Conservation (phyloP, 805 yeast genomes). For the Sporopachydermia quercuum region DNA sequence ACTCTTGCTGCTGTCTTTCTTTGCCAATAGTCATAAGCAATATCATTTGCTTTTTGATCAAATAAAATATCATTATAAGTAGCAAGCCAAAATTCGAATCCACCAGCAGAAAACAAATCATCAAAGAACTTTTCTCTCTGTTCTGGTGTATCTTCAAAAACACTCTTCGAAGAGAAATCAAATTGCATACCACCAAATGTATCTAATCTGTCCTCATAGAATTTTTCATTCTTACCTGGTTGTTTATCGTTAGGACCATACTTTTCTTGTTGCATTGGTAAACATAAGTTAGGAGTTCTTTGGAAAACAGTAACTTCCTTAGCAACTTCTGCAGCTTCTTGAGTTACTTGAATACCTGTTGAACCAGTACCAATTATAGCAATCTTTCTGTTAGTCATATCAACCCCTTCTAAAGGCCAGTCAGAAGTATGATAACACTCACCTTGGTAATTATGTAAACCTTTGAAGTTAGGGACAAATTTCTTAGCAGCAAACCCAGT, state of each 20-base stretch:
- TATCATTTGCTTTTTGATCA: constrained; percentile 8
- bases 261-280: constrained; percentile 10
- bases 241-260: not conserved
- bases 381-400: constrained; percentile 7
- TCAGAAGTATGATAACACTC: constrained; percentile 8
- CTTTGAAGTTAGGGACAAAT: constrained; percentile 7
- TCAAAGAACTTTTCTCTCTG: constrained; percentile 8
- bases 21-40: constrained; percentile 10
- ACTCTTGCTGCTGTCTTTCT: constrained; percentile 7
- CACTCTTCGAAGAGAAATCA: constrained; percentile 1
- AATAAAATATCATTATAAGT: constrained; percentile 8
- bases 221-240: not conserved
- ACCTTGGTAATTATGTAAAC: constrained; percentile 9
- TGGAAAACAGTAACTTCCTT: constrained; percentile 10
- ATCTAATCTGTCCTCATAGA: constrained; percentile 3
- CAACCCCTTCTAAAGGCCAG: constrained; percentile 10
- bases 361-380: constrained; percentile 14
- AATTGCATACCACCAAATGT: constrained; percentile 6
- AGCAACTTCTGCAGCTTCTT: constrained; percentile 9
- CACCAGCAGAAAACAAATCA: constrained; percentile 8
- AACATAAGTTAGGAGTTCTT: constrained; percentile 11
- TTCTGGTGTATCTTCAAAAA: constrained; percentile 10
- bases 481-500: constrained; percentile 10
- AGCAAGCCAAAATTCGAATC: constrained; percentile 10
- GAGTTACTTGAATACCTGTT: constrained; percentile 13